Evolutionary conservation across 495 filamentous ascomycete species (phyloP).

Genomic region (Penicillium canariense): DNA sequence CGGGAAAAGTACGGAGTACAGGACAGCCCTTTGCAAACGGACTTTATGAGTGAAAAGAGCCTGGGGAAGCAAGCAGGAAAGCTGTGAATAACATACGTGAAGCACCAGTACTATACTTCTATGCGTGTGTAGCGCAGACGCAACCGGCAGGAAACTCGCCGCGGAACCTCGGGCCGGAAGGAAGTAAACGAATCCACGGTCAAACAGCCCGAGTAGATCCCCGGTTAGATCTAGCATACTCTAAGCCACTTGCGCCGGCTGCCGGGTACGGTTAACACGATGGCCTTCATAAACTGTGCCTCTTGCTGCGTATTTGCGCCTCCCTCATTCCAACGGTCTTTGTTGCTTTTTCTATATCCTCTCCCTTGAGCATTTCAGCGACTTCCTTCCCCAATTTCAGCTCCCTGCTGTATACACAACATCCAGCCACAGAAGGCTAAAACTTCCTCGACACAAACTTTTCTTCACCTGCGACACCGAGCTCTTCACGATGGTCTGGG

Average conservation of each 20-base stretch:
- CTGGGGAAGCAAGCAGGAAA: too few species aligned
- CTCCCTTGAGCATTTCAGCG: slow-evolving; percentile 6
- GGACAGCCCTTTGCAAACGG: too few species aligned
- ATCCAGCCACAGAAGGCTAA: too few species aligned
- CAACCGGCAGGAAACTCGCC: neutral
- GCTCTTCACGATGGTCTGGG: slow-evolving; percentile 36
- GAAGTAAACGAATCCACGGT: slow-evolving; percentile 13
- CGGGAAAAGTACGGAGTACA: neutral
- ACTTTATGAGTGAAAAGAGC: too few species aligned
- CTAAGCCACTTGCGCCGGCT: slow-evolving; percentile 11
- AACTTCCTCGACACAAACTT: neutral
- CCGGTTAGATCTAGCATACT: slow-evolving; percentile 11
- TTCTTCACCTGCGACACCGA: neutral
- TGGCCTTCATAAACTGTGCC: neutral
- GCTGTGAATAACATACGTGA: neutral
- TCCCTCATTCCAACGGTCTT: neutral
- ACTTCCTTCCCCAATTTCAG: neutral
- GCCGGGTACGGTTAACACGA: slow-evolving; percentile 6
- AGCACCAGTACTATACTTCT: neutral
- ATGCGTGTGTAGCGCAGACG: neutral
- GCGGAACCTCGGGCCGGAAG: slow-evolving; percentile 10
- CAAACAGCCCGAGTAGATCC: slow-evolving; percentile 3
- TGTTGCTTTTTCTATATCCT: slow-evolving; percentile 6
- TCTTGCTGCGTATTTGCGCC: neutral
- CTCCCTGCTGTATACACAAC: too few species aligned